Evolutionary conservation across 805 yeast species (phyloP), one percentile per base, ranked within the genome.

Genomic region (Monosporozyma solicola): DNA sequence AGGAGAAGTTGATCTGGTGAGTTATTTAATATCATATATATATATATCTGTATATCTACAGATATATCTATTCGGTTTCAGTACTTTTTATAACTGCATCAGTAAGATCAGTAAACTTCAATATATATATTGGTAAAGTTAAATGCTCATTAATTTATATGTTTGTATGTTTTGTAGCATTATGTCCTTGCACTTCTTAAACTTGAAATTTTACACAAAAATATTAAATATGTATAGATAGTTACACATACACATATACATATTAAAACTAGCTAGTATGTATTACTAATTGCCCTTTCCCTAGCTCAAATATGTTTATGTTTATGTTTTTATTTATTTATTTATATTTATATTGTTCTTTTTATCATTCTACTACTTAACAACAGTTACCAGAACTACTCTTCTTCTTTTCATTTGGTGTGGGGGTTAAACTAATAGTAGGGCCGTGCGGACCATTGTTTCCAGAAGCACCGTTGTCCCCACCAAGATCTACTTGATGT

Each of bases 381-480:
- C 96, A 89, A 73, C 97, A 89, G 64, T 75, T 74, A 56, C 70
- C 70, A 41, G 72, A 64, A 56, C 67, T 66, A 55, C 68, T 72
- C 63, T 74, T 77, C 67, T 82, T 84, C 66, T 83, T 83, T 62
- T 87, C 91, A 63, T 86, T 88, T 50, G 97, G 97, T 55, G 95
- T 86, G 48, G 95, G 97, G 4, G 97, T 88, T 69, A 92, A 83
- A 57, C 87, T 81, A 68, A 92, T 91, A 27, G 97, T 90, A 60
- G 92, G 95, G 25, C 97, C 97, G 59, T 80, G 81, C 47, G 86
- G 80, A 32, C 50, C 53, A 58, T 77, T 72, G 25, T 49, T 51
- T 7, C 51, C 54, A 43, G 54, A 53, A 20, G 25, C 22, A 47
- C 54, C 53, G 50, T 79, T 80, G 49, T 78, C 74, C 61, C 87